These are phyloP conservation scores for Phialocephala sp. DNA, from an alignment of 2,329 filamentous ascomycete genomes.

Conservation along the genomic window DNA sequence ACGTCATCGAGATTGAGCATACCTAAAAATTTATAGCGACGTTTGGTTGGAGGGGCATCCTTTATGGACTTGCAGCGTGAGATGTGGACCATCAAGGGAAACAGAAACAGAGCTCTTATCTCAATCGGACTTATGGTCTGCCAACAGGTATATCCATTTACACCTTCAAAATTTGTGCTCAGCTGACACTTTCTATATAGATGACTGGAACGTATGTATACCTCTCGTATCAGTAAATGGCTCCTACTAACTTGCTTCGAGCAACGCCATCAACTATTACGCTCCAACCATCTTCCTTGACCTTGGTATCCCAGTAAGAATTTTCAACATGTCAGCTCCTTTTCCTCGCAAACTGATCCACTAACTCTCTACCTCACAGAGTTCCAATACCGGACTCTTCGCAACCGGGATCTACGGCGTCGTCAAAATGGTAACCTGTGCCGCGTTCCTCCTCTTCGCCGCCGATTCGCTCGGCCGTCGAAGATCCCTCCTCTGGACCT, in stretches of 20 bases:
- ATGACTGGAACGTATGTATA: conserved; percentile 61
- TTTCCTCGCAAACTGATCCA: too few relatives aligned
- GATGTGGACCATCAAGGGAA: conserved; percentile 62
- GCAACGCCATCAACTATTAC: conserved; percentile 57
- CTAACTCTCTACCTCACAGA: conserved; percentile 32
- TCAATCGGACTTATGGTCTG: conserved; percentile 69
- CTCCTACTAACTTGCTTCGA: conserved; percentile 37
- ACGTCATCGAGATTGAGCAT: neutral
- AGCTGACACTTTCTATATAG: conserved; percentile 27
- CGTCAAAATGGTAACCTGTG: conserved; percentile 70
- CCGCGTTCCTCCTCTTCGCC: conserved; percentile 68
- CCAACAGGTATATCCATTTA: conserved; percentile 54
- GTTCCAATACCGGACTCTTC: conserved; percentile 65
- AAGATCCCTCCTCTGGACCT: conserved; percentile 49
- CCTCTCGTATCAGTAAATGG: neutral
- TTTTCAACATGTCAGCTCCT: neutral
- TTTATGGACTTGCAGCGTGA: conserved; percentile 62
- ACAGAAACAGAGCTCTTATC: conserved; percentile 68
- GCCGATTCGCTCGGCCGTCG: conserved; percentile 73
- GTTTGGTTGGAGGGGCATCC: conserved; percentile 54
- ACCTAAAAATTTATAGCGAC: conserved; percentile 27
- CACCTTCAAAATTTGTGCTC: neutral
- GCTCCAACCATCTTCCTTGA: conserved; percentile 72
- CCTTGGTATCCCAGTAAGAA: conserved; percentile 59
- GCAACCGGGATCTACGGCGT: conserved; percentile 77